These are phyloP conservation scores for Monosporozyma yasuniensis DNA, from an alignment of 805 yeast genomes.

Conservation along the genomic window DNA sequence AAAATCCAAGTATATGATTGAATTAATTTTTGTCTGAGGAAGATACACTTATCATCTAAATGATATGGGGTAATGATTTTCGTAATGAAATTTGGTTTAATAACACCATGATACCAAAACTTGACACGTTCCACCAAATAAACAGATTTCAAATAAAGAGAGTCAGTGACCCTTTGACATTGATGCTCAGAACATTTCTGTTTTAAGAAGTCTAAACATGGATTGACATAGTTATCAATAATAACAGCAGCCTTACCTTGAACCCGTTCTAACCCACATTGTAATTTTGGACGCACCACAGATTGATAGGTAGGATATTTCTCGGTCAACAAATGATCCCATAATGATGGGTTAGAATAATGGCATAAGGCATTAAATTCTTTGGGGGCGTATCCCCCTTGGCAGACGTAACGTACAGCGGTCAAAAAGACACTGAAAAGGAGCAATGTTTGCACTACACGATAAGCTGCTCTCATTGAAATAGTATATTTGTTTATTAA, in stretches of 20 bases:
- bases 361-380: background rate
- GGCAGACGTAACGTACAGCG: background rate
- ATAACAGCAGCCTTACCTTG: background rate
- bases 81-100: slow-evolving; percentile 6
- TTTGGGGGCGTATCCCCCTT: background rate
- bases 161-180: background rate
- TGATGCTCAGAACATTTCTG: background rate
- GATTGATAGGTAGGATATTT: background rate
- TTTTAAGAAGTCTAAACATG: background rate
- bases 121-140: background rate
- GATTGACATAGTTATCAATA: background rate
- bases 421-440: background rate
- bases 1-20: background rate
- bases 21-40: background rate
- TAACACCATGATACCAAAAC: slow-evolving; percentile 9
- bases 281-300: background rate
- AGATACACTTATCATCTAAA: background rate
- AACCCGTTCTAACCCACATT: background rate
- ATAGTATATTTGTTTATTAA: background rate
- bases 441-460: background rate
- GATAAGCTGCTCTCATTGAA: background rate
- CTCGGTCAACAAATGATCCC: background rate
- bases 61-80: background rate
- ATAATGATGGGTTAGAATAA: background rate
- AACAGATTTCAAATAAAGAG: background rate